Conservation (phyloP, 192 early-diverging fungal species). For the Gaertneriomyces semiglobifer region DNA sequence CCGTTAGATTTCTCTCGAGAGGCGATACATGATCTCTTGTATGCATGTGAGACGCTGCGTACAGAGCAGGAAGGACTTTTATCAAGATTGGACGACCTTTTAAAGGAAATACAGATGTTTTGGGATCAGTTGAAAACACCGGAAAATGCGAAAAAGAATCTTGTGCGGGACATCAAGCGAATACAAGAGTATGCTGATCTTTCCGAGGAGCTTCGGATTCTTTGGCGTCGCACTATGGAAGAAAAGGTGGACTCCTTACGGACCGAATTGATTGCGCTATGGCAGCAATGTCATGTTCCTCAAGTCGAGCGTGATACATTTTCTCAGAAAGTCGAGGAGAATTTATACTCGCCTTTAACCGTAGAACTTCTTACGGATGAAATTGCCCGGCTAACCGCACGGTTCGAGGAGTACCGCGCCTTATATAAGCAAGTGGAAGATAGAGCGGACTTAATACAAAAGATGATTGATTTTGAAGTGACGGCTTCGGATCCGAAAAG, state of each 20-base stretch:
- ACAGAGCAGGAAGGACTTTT: neutral
- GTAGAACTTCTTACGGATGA: conserved; percentile 27
- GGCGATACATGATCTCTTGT: neutral
- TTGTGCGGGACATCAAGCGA: conserved; percentile 24
- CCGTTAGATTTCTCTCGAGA: neutral
- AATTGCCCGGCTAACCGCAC: conserved; percentile 21
- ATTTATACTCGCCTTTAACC: conserved; percentile 43
- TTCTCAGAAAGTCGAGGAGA: conserved; percentile 26
- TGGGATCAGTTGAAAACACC: conserved; percentile 30
- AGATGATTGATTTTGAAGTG: conserved; percentile 75
- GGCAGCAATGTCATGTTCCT: conserved; percentile 33
- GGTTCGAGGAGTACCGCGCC: conserved; percentile 18
- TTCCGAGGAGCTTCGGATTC: conserved; percentile 23
- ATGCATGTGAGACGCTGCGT: neutral
- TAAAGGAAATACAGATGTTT: conserved; percentile 37
- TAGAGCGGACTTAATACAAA: conserved; percentile 38
- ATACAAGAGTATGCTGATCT: conserved; percentile 33
- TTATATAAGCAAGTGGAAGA: conserved; percentile 31
- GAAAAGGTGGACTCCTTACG: conserved; percentile 33
- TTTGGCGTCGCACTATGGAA: conserved; percentile 40
- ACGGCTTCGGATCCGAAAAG: conserved; percentile 71
- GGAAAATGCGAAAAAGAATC: conserved; percentile 4
- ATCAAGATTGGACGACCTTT: neutral
- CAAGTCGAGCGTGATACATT: conserved; percentile 19
- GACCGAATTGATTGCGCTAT: conserved; percentile 26